Conservation (phyloP, 2,329 filamentous ascomycete species). For the Colletotrichum sp. region DNA sequence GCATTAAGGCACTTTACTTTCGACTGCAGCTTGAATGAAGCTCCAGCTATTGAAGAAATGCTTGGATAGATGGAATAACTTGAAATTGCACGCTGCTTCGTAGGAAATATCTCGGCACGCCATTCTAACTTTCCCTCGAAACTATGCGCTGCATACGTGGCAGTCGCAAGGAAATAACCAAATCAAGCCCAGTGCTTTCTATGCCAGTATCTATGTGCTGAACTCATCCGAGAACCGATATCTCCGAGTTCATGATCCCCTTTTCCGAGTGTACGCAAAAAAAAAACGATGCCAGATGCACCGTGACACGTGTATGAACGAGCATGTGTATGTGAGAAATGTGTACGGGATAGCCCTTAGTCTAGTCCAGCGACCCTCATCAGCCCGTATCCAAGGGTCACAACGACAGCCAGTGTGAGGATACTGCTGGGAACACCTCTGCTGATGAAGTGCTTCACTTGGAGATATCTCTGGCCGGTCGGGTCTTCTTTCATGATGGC, state of each 20-base stretch:
- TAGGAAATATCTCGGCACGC: background rate
- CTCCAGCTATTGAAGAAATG: background rate
- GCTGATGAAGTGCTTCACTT: conserved; percentile 93
- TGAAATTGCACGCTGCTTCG: background rate
- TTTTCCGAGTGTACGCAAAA: background rate
- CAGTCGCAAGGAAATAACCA: background rate
- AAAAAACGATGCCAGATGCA: background rate
- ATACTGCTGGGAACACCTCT: conserved; percentile 89
- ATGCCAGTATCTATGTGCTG: background rate
- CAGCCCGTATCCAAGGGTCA: conserved; percentile 88
- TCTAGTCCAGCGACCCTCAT: conserved; percentile 78
- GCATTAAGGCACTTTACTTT: conserved; percentile 1
- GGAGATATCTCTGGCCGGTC: conserved; percentile 88
- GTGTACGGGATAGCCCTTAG: conserved; percentile 28
- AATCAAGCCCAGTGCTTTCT: background rate
- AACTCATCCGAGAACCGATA: background rate
- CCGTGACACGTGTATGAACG: background rate
- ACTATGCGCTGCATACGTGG: background rate
- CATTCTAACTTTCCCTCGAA: background rate
- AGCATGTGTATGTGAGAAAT: background rate
- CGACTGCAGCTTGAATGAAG: background rate
- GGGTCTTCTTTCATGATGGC: conserved; percentile 99
- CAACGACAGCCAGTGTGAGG: conserved; percentile 79
- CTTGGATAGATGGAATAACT: background rate
- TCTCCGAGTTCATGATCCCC: background rate